These are phyloP conservation scores for Quercus gilva DNA, from an alignment of 306 rosid species.

Conservation along the genomic window DNA sequence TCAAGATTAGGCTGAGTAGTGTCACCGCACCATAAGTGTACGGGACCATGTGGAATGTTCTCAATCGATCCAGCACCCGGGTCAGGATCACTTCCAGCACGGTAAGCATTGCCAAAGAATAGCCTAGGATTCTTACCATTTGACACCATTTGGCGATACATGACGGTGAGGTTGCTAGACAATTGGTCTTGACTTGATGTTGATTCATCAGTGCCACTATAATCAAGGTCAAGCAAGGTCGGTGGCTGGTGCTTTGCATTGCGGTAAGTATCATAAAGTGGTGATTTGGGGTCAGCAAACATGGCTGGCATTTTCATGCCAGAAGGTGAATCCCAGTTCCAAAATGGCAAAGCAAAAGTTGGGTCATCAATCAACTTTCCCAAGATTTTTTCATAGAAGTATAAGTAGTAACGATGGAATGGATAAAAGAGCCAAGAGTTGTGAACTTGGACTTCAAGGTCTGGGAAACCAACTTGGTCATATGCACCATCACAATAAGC, in stretches of 20 bases:
- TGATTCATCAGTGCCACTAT: neutral
- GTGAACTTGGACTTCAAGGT: constrained; percentile 69
- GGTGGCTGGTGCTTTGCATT: constrained; percentile 58
- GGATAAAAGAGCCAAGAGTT: constrained; percentile 83
- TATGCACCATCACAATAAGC: constrained; percentile 92
- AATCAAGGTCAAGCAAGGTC: constrained; percentile 45
- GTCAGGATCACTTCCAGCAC: constrained; percentile 53
- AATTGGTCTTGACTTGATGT: neutral
- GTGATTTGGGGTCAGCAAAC: constrained; percentile 33
- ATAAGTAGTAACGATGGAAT: constrained; percentile 70
- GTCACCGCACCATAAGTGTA: constrained; percentile 66
- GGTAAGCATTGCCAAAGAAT: constrained; percentile 54
- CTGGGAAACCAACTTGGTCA: constrained; percentile 56
- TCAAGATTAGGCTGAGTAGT: constrained; percentile 42
- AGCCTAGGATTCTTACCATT: constrained; percentile 38
- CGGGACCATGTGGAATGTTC: constrained; percentile 54
- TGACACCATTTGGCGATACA: constrained; percentile 76
- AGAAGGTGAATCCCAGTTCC: constrained; percentile 68
- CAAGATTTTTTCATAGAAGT: constrained; percentile 72
- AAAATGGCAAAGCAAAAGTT: constrained; percentile 57
- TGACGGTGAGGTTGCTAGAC: constrained; percentile 41
- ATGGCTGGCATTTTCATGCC: constrained; percentile 68
- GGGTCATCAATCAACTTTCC: constrained; percentile 72
- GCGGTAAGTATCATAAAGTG: constrained; percentile 55
- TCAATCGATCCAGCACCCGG: constrained; percentile 58